These are phyloP conservation scores for Blumeriella jaapii DNA, from an alignment of 2,329 filamentous ascomycete genomes.

Conservation along the genomic window DNA sequence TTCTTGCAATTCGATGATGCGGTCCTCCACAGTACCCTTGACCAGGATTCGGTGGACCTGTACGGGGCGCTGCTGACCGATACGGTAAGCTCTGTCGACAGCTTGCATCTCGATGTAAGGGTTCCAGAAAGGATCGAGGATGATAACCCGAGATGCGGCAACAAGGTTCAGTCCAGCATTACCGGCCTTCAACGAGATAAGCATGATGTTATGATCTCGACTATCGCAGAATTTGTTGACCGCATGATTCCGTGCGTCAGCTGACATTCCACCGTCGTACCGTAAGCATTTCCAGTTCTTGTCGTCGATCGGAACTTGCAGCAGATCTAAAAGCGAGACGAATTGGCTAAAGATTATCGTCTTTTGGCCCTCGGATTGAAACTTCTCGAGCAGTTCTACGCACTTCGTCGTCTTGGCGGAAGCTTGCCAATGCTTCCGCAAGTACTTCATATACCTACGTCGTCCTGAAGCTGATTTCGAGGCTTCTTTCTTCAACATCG, in stretches of 20 bases:
- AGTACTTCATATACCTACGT: conserved; percentile 56
- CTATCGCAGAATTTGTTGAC: conserved; percentile 54
- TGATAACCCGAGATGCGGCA: conserved; percentile 72
- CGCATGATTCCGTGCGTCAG: conserved; percentile 52
- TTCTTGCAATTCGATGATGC: conserved; percentile 69
- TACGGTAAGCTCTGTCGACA: conserved; percentile 78
- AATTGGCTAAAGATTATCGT: conserved; percentile 77
- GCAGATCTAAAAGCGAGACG: conserved; percentile 64
- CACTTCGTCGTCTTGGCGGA: conserved; percentile 67
- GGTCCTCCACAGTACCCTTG: conserved; percentile 71
- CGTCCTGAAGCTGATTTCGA: conserved; percentile 52
- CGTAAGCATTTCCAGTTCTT: conserved; percentile 42
- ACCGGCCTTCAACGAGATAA: conserved; percentile 57
- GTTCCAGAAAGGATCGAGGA: conserved; percentile 92
- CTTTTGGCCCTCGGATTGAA: conserved; percentile 47
- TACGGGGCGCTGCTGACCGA: conserved; percentile 66
- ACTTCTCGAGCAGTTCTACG: conserved; percentile 45
- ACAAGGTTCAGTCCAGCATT: conserved; percentile 82
- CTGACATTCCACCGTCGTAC: conserved; percentile 67
- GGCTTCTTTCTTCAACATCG: conserved; percentile 56
- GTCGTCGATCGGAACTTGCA: conserved; percentile 60
- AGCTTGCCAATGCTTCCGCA: conserved; percentile 61
- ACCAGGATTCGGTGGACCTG: conserved; percentile 72
- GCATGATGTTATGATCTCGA: conserved; percentile 30
- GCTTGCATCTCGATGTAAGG: conserved; percentile 89